Conservation (phyloP, 2,329 filamentous ascomycete species). For the Fusarium camptoceras region DNA sequence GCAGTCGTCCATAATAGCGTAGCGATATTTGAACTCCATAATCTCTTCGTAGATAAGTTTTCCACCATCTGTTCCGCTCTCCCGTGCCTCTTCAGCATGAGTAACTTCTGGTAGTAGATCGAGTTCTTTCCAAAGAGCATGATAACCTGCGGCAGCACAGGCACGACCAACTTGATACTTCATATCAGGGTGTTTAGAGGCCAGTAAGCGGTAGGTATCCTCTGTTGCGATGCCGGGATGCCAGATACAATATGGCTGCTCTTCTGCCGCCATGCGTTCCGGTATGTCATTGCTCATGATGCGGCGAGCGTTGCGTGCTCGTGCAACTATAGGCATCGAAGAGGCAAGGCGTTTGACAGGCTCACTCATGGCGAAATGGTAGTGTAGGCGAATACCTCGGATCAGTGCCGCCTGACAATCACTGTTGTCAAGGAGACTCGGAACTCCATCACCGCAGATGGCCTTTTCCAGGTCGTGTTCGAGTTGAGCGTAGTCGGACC, state of each 20-base stretch:
- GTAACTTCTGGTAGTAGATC: slow-evolving; percentile 19
- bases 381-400: not conserved
- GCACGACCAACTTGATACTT: slow-evolving; percentile 17
- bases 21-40: slow-evolving; percentile 1
- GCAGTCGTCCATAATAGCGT: slow-evolving; percentile 16
- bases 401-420: not conserved
- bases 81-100: slow-evolving; percentile 18
- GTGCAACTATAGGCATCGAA: not conserved
- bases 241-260: slow-evolving; percentile 26
- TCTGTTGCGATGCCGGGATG: slow-evolving; percentile 9
- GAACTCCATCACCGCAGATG: slow-evolving; percentile 1
- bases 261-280: not conserved
- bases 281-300: slow-evolving; percentile 25
- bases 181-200: slow-evolving; percentile 3
- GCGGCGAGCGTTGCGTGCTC: slow-evolving; percentile 17
- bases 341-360: not conserved
- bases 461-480: not conserved
- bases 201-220: slow-evolving; percentile 5
- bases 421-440: not conserved
- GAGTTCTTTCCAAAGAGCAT: not conserved
- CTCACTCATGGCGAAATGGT: slow-evolving; percentile 9
- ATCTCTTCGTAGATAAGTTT: slow-evolving; percentile 17
- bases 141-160: slow-evolving; percentile 17
- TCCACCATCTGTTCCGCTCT: not conserved
- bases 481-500: not conserved